Evolutionary conservation across 148 eudicot species (phyloP).

Genomic region (Amaranthus palmeri): DNA sequence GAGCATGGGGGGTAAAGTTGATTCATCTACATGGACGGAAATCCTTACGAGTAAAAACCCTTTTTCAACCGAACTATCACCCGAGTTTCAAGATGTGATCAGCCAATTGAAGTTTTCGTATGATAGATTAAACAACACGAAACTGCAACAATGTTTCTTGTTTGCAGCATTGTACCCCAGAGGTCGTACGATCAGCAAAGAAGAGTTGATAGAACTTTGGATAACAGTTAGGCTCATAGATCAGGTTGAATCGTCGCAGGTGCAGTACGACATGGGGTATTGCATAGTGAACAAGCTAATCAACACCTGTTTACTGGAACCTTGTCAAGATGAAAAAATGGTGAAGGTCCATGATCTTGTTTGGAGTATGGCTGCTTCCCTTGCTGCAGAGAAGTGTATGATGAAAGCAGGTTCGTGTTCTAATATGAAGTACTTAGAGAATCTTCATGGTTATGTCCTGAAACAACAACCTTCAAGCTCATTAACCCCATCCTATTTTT

Average conservation of each 20-base stretch:
- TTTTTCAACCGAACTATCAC: neutral
- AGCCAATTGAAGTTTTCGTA: slow-evolving; percentile 11
- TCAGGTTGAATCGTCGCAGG: slow-evolving; percentile 13
- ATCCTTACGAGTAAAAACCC: neutral
- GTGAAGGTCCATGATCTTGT: neutral
- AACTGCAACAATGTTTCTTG: slow-evolving; percentile 13
- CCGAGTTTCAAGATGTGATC: neutral
- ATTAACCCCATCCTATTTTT: slow-evolving; percentile 2
- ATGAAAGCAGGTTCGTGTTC: neutral
- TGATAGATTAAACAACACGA: neutral
- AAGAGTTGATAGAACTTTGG: slow-evolving; percentile 21
- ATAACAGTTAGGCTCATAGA: slow-evolving; percentile 17
- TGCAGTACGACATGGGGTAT: slow-evolving; percentile 19
- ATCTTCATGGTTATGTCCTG: too few species aligned
- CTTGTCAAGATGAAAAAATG: neutral
- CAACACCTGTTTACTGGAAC: slow-evolving; percentile 17
- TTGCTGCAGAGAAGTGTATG: slow-evolving; percentile 4
- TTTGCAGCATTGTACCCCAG: slow-evolving; percentile 15
- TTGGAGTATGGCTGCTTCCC: slow-evolving; percentile 12
- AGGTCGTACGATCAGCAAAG: slow-evolving; percentile 11
- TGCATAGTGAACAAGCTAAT: slow-evolving; percentile 17
- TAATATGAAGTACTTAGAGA: too few species aligned
- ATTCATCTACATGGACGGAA: slow-evolving; percentile 11
- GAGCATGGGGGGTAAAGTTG: slow-evolving; percentile 1
- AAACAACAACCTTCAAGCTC: neutral